Percentiles rank a stretch among this genome's conserved stretches.
Evolutionary conservation across 2,329 filamentous ascomycete species (phyloP).

Genomic region (Alternaria sp.): DNA sequence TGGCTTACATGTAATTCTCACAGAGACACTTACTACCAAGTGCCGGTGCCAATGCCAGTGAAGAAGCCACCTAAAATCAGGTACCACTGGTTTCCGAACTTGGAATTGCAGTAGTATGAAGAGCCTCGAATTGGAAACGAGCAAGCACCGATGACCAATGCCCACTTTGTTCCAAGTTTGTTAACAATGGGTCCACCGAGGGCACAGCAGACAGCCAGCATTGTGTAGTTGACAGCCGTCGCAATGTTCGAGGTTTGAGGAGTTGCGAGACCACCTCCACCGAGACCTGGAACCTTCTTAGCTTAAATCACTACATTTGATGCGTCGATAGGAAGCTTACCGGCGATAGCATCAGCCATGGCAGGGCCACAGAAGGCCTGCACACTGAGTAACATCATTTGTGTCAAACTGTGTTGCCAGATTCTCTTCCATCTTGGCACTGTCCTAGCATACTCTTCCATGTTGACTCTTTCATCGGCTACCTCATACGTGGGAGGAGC

Average conservation of each 20-base stretch:
- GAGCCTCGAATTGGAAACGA: constrained; percentile 59
- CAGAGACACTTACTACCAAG: constrained; percentile 50
- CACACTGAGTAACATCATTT: constrained; percentile 59
- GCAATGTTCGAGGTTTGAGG: constrained; percentile 56
- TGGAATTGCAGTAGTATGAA: constrained; percentile 60
- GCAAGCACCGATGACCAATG: constrained; percentile 53
- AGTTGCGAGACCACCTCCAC: constrained; percentile 57
- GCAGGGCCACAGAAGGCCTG: constrained; percentile 53
- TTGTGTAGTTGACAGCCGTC: constrained; percentile 39
- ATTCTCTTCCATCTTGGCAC: constrained; percentile 56
- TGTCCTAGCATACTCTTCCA: constrained; percentile 41
- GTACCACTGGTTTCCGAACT: constrained; percentile 60
- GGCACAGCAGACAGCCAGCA: constrained; percentile 47
- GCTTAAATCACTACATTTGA: neutral
- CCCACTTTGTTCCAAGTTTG: constrained; percentile 59
- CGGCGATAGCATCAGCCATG: constrained; percentile 44
- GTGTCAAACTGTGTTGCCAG: constrained; percentile 58
- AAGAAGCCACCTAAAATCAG: constrained; percentile 39
- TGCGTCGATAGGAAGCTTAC: constrained; percentile 6
- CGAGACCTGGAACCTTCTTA: constrained; percentile 27
- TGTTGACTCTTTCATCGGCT: constrained; percentile 48
- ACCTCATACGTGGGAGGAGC: constrained; percentile 24
- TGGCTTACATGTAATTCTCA: too few species aligned
- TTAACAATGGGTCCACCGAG: constrained; percentile 58
- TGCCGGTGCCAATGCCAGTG: constrained; percentile 47